A percentile compares a stretch with the other conserved stretches of the same genome.
These are phyloP conservation scores for Chrysosporium queenslandicum DNA, from an alignment of 2,329 filamentous ascomycete species.

Conservation along the genomic window DNA sequence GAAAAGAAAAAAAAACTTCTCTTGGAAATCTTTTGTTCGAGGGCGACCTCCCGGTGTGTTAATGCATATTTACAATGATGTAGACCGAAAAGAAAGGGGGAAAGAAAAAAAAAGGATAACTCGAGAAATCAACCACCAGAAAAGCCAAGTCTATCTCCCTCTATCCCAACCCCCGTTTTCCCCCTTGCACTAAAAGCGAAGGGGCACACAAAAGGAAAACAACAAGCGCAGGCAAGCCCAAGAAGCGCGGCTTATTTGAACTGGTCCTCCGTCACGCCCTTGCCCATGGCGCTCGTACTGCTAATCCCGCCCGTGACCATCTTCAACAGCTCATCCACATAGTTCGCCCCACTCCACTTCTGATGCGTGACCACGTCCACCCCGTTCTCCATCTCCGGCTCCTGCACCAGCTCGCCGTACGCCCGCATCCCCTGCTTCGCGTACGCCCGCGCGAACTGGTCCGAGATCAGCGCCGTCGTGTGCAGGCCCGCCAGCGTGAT, in stretches of 20 bases:
- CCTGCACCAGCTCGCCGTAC: conserved; percentile 93
- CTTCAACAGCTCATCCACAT: conserved; percentile 89
- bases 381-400: conserved; percentile 84
- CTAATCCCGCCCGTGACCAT: conserved; percentile 93
- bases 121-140: too few species aligned
- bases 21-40: too few species aligned
- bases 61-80: neutral
- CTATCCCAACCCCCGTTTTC: neutral
- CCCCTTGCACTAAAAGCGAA: neutral
- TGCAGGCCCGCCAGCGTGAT: conserved; percentile 95
- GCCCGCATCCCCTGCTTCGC: conserved; percentile 80
- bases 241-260: conserved; percentile 66
- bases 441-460: conserved; percentile 79
- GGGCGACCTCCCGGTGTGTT: too few species aligned
- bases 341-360: conserved; percentile 95
- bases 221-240: neutral
- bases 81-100: neutral
- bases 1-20: neutral
- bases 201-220: neutral
- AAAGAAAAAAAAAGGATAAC: neutral
- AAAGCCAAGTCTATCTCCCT: neutral
- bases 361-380: conserved; percentile 97
- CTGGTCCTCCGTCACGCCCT: conserved; percentile 95
- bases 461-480: conserved; percentile 83
- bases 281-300: conserved; percentile 90